phyloP scores from a whole-genome alignment of 2,329 filamentous ascomycete genomes.

The Seiridium unicorne region DNA sequence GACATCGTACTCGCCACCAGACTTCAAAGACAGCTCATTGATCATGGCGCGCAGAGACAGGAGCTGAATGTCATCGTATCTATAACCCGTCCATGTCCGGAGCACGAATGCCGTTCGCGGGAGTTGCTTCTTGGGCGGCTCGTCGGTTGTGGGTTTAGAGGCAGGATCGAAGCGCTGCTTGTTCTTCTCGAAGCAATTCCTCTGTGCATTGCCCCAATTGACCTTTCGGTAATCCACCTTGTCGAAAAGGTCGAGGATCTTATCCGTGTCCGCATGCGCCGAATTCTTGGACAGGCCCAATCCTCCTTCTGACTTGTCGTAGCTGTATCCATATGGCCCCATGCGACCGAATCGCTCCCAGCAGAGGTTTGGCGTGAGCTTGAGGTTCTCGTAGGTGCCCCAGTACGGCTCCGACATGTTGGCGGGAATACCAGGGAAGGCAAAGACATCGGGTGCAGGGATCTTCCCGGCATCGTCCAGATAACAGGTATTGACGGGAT shows the following conservation, averaged over 20 bases:
- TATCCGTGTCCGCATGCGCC: constrained; percentile 59
- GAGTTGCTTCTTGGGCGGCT: constrained; percentile 16
- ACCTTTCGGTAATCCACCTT: constrained; percentile 33
- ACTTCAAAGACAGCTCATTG: constrained; percentile 61
- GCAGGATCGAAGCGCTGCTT: constrained; percentile 42
- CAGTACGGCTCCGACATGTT: constrained; percentile 65
- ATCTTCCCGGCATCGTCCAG: constrained; percentile 45
- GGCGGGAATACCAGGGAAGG: constrained; percentile 58
- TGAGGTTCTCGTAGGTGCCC: constrained; percentile 62
- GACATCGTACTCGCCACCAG: constrained; percentile 65
- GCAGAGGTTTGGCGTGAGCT: constrained; percentile 62
- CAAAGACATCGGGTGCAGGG: constrained; percentile 34
- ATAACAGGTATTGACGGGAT: constrained; percentile 39
- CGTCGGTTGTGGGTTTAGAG: constrained; percentile 3
- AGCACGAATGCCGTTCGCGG: constrained; percentile 61
- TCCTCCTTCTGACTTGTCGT: constrained; percentile 62
- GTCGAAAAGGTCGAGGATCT: constrained; percentile 33
- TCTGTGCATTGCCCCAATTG: constrained; percentile 32
- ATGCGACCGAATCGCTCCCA: constrained; percentile 69
- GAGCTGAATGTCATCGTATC: constrained; percentile 63
- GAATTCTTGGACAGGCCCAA: constrained; percentile 57
- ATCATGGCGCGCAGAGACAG: constrained; percentile 65
- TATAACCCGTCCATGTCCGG: constrained; percentile 64
- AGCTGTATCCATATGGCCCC: constrained; percentile 68
- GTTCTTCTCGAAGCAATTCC: constrained; percentile 44